Base-by-base conservation (phyloP, 192 early-diverging fungal genomes). In the Coemansia sp. region DNA sequence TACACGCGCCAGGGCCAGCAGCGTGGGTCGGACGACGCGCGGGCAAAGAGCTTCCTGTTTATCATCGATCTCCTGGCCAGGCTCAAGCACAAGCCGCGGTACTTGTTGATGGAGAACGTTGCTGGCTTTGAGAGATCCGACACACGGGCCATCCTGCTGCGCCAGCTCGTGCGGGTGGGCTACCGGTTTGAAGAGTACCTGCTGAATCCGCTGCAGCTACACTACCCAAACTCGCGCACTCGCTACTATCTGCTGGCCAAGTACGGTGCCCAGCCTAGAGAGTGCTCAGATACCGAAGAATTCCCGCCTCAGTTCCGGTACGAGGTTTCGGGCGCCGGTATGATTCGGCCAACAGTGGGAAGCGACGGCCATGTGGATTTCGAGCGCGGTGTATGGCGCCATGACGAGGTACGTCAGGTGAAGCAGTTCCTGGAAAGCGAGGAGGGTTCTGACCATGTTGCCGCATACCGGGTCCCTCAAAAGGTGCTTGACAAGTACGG, bases 101-200 rank as follows among this genome's bases (percentile, higher is more conserved):
- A 81, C 23, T 54, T 91, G 36, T 59, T 91, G 16, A 64, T 91
- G 17, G 88, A 91, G 57, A 88, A 91, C 64, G 88, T 91, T 23
- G 82, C 84, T 32, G 87, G 87, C 2, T 89, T 91, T 44, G 88
- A 90, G 54, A 62, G 49, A 23, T 86, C 72, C 9, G 82, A 77
- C 60, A 84, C 81, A 9, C 73, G 84, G 5, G 63, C 78, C 11
- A 56, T 71, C 10, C 43, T 88, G 28, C 57, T 88, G 10, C 60
- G 48, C 6, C 56, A 80, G 46, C 59, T 90, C 13, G 47, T 58
- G 36, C 60, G 54, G 8, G 55, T 77, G 28, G 73, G 76, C 39
- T 90, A 86, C 49, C 56, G 68, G 30, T 84, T 75, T 44, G 81
- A 86, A 43, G 88, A 91, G 50, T 80, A 84, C 50, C 53, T 88